A percentile compares a stretch with the other conserved stretches of the same genome.
These are phyloP conservation scores for Trametopsis cervina DNA, from an alignment of 768 basidiomycete genomes.

Conservation along the genomic window DNA sequence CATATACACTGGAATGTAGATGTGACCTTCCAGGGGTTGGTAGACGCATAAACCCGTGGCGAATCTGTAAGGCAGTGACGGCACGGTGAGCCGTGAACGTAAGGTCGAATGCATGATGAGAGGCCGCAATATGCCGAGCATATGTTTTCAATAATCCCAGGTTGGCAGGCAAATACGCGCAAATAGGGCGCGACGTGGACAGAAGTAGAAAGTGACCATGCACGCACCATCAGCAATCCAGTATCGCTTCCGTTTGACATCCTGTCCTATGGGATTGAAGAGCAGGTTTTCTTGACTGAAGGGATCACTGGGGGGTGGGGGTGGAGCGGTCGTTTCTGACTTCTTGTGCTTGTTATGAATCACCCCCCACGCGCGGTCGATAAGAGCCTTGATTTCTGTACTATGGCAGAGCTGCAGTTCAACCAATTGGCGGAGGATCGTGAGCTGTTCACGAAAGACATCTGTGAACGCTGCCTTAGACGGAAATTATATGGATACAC, in stretches of 20 bases:
- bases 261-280: conserved; percentile 71
- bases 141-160: conserved; percentile 24
- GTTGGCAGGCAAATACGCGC: conserved; percentile 58
- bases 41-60: conserved; percentile 75
- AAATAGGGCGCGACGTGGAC: conserved; percentile 40
- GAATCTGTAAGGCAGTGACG: conserved; percentile 51
- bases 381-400: conserved; percentile 56
- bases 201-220: conserved; percentile 28
- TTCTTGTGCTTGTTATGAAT: conserved; percentile 82
- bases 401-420: conserved; percentile 76
- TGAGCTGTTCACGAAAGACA: conserved; percentile 45
- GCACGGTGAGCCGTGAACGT: conserved; percentile 17
- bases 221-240: conserved; percentile 89
- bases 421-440: conserved; percentile 76
- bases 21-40: conserved; percentile 86
- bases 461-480: conserved; percentile 10
- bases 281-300: conserved; percentile 59
- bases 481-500: conserved; percentile 25
- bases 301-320: conserved; percentile 50
- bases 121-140: conserved; percentile 36
- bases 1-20: conserved; percentile 69
- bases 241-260: conserved; percentile 67
- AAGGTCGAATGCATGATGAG: conserved; percentile 22
- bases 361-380: conserved; percentile 86
- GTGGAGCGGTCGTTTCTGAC: conserved; percentile 49